Percentiles rank a stretch among this genome's conserved stretches.
These are phyloP conservation scores for Dissophora ornata DNA, from an alignment of 192 early-diverging fungal genomes.

Conservation along the genomic window DNA sequence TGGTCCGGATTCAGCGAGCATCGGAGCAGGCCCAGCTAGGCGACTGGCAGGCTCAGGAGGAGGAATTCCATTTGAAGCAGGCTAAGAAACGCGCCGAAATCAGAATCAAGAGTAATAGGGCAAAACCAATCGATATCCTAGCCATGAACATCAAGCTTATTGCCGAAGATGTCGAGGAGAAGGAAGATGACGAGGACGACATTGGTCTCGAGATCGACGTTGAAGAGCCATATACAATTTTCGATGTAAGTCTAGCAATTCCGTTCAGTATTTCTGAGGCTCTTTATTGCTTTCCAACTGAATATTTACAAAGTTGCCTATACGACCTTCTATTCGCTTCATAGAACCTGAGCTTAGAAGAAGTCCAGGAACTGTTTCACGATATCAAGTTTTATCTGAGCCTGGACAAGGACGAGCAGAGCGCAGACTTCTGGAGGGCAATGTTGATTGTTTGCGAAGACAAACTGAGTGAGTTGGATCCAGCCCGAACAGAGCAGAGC, in stretches of 20 bases:
- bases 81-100: conserved; percentile 93
- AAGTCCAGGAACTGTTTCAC: conserved; percentile 82
- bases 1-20: conserved; percentile 78
- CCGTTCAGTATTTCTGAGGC: no score
- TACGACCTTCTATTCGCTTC: conserved; percentile 71
- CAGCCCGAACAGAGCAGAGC: conserved; percentile 28
- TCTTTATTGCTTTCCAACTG: no score
- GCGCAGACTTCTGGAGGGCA: conserved; percentile 87
- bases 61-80: conserved; percentile 92
- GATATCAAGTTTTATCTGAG: conserved; percentile 92
- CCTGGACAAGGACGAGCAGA: conserved; percentile 82
- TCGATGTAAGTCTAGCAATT: conserved; percentile 64
- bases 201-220: conserved; percentile 84
- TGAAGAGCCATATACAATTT: conserved; percentile 89
- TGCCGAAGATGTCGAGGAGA: conserved; percentile 73
- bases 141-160: conserved; percentile 90
- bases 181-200: conserved; percentile 70
- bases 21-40: conserved; percentile 89
- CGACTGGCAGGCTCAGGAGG: conserved; percentile 96
- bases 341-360: conserved; percentile 72
- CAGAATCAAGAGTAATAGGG: conserved; percentile 85
- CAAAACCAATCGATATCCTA: conserved; percentile 93
- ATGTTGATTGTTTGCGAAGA: conserved; percentile 87
- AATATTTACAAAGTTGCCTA: no score
- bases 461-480: conserved; percentile 63